phyloP scores from a whole-genome alignment of 805 yeast genomes.

The Cyberlindnera bimundalis region DNA sequence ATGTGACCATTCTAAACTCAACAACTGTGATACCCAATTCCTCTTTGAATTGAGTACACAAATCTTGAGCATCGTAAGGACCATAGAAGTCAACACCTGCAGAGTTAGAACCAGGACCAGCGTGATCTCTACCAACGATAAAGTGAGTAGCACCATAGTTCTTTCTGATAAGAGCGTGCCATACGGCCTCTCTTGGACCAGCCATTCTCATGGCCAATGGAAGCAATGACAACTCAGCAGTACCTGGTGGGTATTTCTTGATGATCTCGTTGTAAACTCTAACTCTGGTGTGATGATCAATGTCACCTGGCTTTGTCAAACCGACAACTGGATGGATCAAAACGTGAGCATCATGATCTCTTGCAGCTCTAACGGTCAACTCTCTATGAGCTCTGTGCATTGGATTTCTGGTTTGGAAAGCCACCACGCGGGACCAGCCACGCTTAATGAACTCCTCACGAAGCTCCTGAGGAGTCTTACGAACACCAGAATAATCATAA shows the following conservation, averaged over 20 bases:
- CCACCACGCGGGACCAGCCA: slow-evolving; percentile 88
- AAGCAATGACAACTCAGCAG: slow-evolving; percentile 82
- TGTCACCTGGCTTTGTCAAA: slow-evolving; percentile 94
- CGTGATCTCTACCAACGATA: slow-evolving; percentile 97
- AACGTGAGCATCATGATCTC: slow-evolving; percentile 81
- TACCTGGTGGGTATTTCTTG: slow-evolving; percentile 90
- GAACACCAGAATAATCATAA: slow-evolving; percentile 82
- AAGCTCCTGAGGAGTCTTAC: slow-evolving; percentile 89
- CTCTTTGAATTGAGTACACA: slow-evolving; percentile 68
- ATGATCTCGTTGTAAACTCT: slow-evolving; percentile 90
- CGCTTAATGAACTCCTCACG: slow-evolving; percentile 77
- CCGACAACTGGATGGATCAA: slow-evolving; percentile 97
- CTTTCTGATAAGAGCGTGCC: slow-evolving; percentile 97
- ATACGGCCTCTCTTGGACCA: slow-evolving; percentile 96
- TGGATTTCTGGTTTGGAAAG: slow-evolving; percentile 97
- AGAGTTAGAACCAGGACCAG: slow-evolving; percentile 91
- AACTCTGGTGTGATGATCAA: slow-evolving; percentile 96
- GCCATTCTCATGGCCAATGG: slow-evolving; percentile 99
- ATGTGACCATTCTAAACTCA: slow-evolving; percentile 96
- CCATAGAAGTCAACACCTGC: slow-evolving; percentile 93
- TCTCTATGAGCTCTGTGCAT: slow-evolving; percentile 99
- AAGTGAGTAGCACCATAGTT: slow-evolving; percentile 96
- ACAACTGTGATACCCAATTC: slow-evolving; percentile 89
- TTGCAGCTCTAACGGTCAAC: slow-evolving; percentile 94
- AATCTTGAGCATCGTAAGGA: slow-evolving; percentile 92